A percentile compares a stretch with the other conserved stretches of the same genome.
Evolutionary conservation across 176 grass and related monocot species (phyloP).

Genomic region (Eremochloa ophiuroides): DNA sequence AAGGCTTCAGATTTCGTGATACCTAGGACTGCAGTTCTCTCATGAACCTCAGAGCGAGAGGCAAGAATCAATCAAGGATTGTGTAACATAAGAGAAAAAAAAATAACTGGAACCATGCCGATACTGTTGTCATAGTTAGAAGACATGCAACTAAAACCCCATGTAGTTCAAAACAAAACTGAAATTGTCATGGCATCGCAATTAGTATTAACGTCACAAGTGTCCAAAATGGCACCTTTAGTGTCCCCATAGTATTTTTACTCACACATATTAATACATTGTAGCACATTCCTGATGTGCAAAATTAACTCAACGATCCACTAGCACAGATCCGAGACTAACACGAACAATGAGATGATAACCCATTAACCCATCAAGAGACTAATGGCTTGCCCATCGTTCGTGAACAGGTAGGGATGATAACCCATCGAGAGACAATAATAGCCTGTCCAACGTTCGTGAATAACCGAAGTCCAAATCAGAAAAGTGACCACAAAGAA

Average conservation of each 20-base stretch:
- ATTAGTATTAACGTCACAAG: neutral
- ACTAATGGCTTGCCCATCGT: too few species aligned
- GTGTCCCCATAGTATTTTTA: neutral
- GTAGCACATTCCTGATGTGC: constrained; percentile 1
- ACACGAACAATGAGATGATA: neutral
- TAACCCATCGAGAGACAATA: neutral
- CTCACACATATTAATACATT: neutral
- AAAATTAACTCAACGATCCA: neutral
- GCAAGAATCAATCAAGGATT: too few species aligned
- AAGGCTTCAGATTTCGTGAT: too few species aligned
- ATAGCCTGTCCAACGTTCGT: neutral
- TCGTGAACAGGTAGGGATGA: neutral
- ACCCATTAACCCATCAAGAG: too few species aligned
- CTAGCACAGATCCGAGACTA: neutral
- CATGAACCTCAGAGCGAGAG: too few species aligned
- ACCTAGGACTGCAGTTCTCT: too few species aligned
- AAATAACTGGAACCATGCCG: neutral
- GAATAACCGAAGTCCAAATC: neutral
- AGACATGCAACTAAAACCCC: neutral
- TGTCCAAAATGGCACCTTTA: neutral
- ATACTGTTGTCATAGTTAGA: neutral
- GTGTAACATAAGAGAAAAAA: neutral
- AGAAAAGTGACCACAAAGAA: neutral
- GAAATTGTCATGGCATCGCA: neutral
- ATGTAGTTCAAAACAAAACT: neutral